Evolutionary conservation across 768 basidiomycete species (phyloP), one percentile per base, ranked within the genome.

Genomic region (Amanita exitialis): DNA sequence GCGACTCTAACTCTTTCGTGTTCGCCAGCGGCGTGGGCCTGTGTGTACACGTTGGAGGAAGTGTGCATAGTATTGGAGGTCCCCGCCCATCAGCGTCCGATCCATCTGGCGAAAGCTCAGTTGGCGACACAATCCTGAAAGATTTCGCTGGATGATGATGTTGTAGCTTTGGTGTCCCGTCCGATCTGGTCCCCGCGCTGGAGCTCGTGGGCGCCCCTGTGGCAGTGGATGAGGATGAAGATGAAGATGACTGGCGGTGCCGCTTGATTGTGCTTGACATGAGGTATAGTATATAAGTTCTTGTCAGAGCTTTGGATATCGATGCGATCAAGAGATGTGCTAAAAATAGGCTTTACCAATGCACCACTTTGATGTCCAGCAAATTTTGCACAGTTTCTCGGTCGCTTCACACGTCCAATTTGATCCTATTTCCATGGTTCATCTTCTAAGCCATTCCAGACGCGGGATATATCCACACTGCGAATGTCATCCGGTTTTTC

Each of bases 1-100:
- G 91, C 38, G 76, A 65, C 59, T 93, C 90, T 6, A 92, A 75
- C 54, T 90, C 90, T 36, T 73, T 75, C 41, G 80, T 75, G 58
- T 76, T 75, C 1, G 74, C 69, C 39, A 92, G 73, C n/a, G 72
- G 69, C 1, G 86, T 88, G 0, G 86, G 78, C 1, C 61, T 68
- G 57, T 70, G 76, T 51, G 82, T 78, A 65, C 91, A 94, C 38
- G 89, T 92, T 16, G 91, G 91, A 1, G 90, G 88, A 15, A 93
- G 72, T 4, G 77, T 80, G 65, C 89, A 92, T 20, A 84, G 58
- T 16, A 89, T 61, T 1, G 70, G 70, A 46, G 67, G 72, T 9
- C 39, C 21, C 13, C 50, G 27, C 15, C 30, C 42, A 21, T 44
- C 41, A 13, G 16, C 20, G 4, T 20, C 25, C 6, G 42, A 21